phyloP scores from a whole-genome alignment of 1,284 basidiomycete genomes.

The Volvariella surrecta region DNA sequence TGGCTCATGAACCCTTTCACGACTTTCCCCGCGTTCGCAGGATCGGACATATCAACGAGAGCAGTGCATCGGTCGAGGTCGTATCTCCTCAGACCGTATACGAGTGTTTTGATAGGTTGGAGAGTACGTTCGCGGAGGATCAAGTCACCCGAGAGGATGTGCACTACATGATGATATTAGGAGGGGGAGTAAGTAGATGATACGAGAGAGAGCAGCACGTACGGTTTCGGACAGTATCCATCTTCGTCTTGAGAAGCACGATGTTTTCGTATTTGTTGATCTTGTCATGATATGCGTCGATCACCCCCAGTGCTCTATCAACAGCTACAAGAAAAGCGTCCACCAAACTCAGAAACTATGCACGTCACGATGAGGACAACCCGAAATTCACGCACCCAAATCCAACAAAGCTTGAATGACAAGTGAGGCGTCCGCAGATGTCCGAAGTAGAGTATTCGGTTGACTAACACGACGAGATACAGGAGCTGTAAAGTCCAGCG shows the following conservation, averaged over 20 bases:
- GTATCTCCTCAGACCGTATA: slow-evolving; percentile 58
- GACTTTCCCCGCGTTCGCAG: slow-evolving; percentile 20
- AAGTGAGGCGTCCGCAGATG: slow-evolving; percentile 53
- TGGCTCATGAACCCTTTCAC: slow-evolving; percentile 58
- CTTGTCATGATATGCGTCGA: slow-evolving; percentile 57
- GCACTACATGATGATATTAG: slow-evolving; percentile 31
- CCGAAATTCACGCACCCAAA: slow-evolving; percentile 31
- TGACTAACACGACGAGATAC: slow-evolving; percentile 50
- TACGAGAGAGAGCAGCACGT: slow-evolving; percentile 16
- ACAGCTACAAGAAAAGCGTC: slow-evolving; percentile 32
- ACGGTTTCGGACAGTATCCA: slow-evolving; percentile 53
- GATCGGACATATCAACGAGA: slow-evolving; percentile 31
- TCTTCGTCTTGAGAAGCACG: slow-evolving; percentile 48
- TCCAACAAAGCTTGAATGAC: slow-evolving; percentile 58
- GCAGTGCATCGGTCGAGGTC: slow-evolving; percentile 56
- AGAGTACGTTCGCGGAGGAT: slow-evolving; percentile 62
- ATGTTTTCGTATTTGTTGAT: slow-evolving; percentile 53
- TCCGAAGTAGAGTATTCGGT: slow-evolving; percentile 48
- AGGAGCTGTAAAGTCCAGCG: slow-evolving; percentile 41
- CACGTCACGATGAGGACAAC: neutral
- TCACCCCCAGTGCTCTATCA: slow-evolving; percentile 54
- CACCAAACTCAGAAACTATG: too few relatives aligned
- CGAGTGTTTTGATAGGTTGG: slow-evolving; percentile 55
- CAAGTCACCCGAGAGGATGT: slow-evolving; percentile 62
- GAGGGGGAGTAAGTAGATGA: slow-evolving; percentile 3